phyloP scores from a whole-genome alignment of 1,284 basidiomycete species.

The Entoloma clypeatum region DNA sequence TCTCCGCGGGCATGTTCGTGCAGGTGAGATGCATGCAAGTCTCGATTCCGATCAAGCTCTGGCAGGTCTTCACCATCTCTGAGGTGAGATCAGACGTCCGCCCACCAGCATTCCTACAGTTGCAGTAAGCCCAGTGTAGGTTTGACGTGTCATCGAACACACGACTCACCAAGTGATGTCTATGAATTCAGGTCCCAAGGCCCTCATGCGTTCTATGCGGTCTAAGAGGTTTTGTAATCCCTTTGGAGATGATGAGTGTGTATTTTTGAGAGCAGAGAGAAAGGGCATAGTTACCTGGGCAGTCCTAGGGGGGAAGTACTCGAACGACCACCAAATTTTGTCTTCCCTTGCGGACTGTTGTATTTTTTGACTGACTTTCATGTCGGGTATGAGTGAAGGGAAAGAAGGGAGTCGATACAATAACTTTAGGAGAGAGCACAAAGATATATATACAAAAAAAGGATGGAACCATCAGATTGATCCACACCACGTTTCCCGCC shows the following conservation, averaged over 20 bases:
- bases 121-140: constrained; percentile 2
- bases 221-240: constrained; percentile 93
- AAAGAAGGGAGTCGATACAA: constrained; percentile 15
- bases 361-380: constrained; percentile 93
- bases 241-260: constrained; percentile 38
- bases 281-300: constrained; percentile 64
- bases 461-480: constrained; percentile 30
- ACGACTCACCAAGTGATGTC: constrained; percentile 94
- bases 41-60: constrained; percentile 88
- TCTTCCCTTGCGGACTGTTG: constrained; percentile 78
- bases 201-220: constrained; percentile 97
- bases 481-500: neutral
- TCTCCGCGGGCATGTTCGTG: constrained; percentile 95
- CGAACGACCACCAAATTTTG: constrained; percentile 92
- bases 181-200: constrained; percentile 94
- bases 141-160: constrained; percentile 3
- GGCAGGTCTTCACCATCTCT: constrained; percentile 96
- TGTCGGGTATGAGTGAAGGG: constrained; percentile 33
- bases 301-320: constrained; percentile 94
- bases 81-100: constrained; percentile 89
- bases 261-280: constrained; percentile 1
- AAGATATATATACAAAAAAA: constrained; percentile 21
- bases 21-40: constrained; percentile 99
- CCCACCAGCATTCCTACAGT: constrained; percentile 87
- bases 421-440: constrained; percentile 16